Evolutionary conservation across 192 early-diverging fungal species (phyloP).

Genomic region (Dissophora globulifera): DNA sequence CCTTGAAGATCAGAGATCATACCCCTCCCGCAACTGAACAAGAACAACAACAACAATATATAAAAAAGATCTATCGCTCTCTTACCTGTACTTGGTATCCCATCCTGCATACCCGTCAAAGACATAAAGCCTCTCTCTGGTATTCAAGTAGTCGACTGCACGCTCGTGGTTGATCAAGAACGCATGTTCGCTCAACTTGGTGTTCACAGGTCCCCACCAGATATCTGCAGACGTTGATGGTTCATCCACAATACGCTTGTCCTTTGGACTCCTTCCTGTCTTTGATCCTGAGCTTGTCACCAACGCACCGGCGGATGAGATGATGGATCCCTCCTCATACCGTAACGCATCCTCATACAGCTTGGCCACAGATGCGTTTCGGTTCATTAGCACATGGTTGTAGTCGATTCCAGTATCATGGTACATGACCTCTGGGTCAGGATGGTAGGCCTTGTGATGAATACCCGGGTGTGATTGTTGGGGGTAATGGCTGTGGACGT

Average conservation of each 20-base stretch:
- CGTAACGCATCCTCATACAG: constrained; percentile 93
- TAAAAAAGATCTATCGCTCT: too few relatives aligned
- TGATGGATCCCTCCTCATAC: constrained; percentile 85
- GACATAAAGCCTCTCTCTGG: constrained; percentile 91
- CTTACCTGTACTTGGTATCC: constrained; percentile 90
- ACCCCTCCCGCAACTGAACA: too few relatives aligned
- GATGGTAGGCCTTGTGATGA: constrained; percentile 42
- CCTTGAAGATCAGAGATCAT: too few relatives aligned
- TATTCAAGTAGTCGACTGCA: constrained; percentile 97
- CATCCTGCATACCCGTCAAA: constrained; percentile 99
- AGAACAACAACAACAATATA: too few relatives aligned
- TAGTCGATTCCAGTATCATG: constrained; percentile 74
- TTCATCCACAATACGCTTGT: constrained; percentile 99
- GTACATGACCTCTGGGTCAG: constrained; percentile 48
- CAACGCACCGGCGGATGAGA: constrained; percentile 93
- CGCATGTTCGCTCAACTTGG: constrained; percentile 79
- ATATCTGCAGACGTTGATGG: constrained; percentile 80
- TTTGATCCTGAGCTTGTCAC: constrained; percentile 92
- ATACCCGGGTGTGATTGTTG: constrained; percentile 44
- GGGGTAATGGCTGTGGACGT: constrained; percentile 20
- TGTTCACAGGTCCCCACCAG: constrained; percentile 99
- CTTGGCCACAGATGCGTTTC: constrained; percentile 85
- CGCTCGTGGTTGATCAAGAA: constrained; percentile 97
- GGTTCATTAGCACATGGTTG: constrained; percentile 84
- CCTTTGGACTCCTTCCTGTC: constrained; percentile 94